Conservation (phyloP, 148 eudicot species). For the Vaccinium darrowii region DNA sequence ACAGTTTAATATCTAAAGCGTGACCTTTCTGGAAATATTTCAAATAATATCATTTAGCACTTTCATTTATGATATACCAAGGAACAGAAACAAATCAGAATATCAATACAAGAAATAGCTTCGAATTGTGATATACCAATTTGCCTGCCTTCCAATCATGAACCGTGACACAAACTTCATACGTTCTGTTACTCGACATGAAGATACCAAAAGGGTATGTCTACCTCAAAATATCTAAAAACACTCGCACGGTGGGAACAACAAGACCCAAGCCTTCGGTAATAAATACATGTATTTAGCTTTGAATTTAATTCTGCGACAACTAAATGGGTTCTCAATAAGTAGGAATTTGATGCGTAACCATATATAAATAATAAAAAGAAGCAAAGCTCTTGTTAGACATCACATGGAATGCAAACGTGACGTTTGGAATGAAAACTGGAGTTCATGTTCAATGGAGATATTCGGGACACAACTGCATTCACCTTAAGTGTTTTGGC, state of each 20-base stretch:
- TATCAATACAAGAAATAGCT: background rate
- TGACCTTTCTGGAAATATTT: background rate
- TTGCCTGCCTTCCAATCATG: background rate
- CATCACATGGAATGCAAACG: background rate
- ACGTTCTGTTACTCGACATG: background rate
- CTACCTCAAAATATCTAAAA: background rate
- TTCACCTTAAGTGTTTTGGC: conserved; percentile 87
- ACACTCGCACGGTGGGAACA: background rate
- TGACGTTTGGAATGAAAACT: background rate
- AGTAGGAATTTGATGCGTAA: background rate
- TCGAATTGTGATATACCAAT: background rate
- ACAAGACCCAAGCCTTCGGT: background rate
- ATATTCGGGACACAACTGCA: background rate
- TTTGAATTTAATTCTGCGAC: background rate
- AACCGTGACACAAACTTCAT: background rate
- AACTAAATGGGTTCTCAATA: background rate
- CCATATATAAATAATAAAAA: background rate
- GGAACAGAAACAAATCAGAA: background rate
- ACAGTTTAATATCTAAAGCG: background rate
- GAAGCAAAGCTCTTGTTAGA: background rate
- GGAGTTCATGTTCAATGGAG: background rate
- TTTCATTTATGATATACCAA: background rate
- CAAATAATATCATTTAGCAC: background rate
- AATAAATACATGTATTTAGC: background rate
- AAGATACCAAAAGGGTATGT: background rate